phyloP scores from a whole-genome alignment of 805 yeast genomes.

The Gaillardinia entomophila region DNA sequence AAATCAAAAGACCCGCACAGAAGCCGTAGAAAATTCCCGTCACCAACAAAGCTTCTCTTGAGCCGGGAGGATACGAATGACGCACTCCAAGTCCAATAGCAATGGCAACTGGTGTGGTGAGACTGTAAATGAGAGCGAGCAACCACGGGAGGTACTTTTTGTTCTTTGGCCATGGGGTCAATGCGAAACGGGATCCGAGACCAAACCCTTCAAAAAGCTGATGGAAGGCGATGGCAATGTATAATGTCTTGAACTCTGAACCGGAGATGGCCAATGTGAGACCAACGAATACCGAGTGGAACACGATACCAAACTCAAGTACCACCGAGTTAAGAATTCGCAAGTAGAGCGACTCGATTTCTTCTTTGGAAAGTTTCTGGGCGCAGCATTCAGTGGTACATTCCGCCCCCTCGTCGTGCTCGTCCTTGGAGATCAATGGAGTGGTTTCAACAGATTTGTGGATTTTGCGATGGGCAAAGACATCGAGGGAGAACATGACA shows the following conservation, averaged over 20 bases:
- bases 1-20: conserved; percentile 72
- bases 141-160: conserved; percentile 46
- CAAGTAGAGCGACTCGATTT: not conserved
- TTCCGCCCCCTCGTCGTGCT: not conserved
- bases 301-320: conserved; percentile 27
- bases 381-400: not conserved
- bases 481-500: conserved; percentile 24
- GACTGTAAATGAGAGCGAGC: conserved; percentile 21
- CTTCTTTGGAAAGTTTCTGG: too few species aligned
- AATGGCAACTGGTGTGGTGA: conserved; percentile 69
- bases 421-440: too few species aligned
- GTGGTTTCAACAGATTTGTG: too few species aligned
- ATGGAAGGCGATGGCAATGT: conserved; percentile 25
- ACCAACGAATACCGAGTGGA: conserved; percentile 28
- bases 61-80: conserved; percentile 51
- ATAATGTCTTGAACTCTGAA: conserved; percentile 20
- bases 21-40: conserved; percentile 72
- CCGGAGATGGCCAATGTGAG: conserved; percentile 27
- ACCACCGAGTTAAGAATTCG: conserved; percentile 4
- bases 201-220: conserved; percentile 31
- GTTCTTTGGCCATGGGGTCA: conserved; percentile 19
- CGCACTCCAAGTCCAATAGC: conserved; percentile 78
- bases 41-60: conserved; percentile 54
- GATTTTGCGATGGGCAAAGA: conserved; percentile 15
- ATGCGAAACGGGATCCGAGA: conserved; percentile 24